Evolutionary conservation across 345 rosid species (phyloP).

Genomic region (Pelargonium nanum): DNA sequence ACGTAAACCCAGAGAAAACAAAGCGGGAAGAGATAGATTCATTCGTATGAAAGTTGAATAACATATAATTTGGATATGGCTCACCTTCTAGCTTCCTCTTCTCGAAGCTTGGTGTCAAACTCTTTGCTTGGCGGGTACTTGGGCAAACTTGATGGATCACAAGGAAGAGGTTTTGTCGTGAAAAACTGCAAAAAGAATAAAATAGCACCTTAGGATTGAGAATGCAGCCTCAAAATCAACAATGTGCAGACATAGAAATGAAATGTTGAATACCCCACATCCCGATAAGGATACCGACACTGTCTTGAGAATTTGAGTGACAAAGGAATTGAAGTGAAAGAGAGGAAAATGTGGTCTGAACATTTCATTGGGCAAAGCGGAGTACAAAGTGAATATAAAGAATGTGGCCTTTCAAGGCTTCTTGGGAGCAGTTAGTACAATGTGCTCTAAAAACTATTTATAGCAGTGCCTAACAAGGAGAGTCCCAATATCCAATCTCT

Average conservation of each 20-base stretch:
- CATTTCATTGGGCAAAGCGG: no score
- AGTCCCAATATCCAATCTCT: not conserved
- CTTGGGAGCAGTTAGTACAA: not conserved
- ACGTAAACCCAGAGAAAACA: not conserved
- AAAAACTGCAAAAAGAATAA: constrained; percentile 11
- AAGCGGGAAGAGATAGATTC: not conserved
- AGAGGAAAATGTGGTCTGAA: not conserved
- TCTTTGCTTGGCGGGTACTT: constrained; percentile 26
- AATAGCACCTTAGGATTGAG: not conserved
- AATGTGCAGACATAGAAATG: not conserved
- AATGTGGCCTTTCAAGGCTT: not conserved
- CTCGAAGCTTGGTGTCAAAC: constrained; percentile 18
- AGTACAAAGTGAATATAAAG: not conserved
- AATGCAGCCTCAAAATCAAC: not conserved
- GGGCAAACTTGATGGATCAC: constrained; percentile 20
- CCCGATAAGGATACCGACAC: not conserved
- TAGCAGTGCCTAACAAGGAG: not conserved
- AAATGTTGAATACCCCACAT: not conserved
- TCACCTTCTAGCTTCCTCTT: constrained; percentile 24
- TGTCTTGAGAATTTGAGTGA: not conserved
- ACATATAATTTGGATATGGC: not conserved
- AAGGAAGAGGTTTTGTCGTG: constrained; percentile 15
- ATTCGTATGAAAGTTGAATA: not conserved
- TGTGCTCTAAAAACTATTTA: not conserved
- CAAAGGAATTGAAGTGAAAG: not conserved